Percentiles rank a stretch among this genome's conserved stretches.
Conservation (phyloP, 495 filamentous ascomycete species). For the Podospora didyma region DNA sequence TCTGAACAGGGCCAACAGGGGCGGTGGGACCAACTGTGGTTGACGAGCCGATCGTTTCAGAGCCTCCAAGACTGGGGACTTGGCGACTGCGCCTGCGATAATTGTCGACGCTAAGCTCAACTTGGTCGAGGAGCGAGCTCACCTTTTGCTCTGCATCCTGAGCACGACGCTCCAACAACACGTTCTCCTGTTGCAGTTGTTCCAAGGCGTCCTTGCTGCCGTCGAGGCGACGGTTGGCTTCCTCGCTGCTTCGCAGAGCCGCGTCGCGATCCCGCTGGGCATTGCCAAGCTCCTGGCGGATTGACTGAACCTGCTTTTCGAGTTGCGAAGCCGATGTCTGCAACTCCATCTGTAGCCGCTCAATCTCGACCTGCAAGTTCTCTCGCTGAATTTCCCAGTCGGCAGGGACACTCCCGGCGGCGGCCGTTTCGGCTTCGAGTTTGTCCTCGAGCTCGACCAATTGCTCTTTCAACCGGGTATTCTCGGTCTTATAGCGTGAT, state of each 20-base stretch:
- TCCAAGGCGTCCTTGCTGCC: slow-evolving; percentile 67
- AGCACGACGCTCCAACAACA: slow-evolving; percentile 71
- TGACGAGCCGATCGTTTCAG: slow-evolving; percentile 19
- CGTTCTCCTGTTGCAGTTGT: slow-evolving; percentile 77
- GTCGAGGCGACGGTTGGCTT: slow-evolving; percentile 55
- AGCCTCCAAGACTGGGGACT: slow-evolving; percentile 29
- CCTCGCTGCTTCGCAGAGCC: slow-evolving; percentile 51
- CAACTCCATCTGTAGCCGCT: slow-evolving; percentile 64
- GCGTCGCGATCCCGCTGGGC: slow-evolving; percentile 66
- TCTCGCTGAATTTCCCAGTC: slow-evolving; percentile 80
- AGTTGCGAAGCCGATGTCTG: slow-evolving; percentile 60
- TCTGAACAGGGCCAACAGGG: not conserved
- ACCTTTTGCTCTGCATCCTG: slow-evolving; percentile 91
- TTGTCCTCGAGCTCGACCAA: slow-evolving; percentile 58
- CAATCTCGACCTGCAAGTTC: slow-evolving; percentile 67
- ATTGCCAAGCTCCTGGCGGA: slow-evolving; percentile 62
- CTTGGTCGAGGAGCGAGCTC: slow-evolving; percentile 85
- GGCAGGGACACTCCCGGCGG: slow-evolving; percentile 36
- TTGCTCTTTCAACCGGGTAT: slow-evolving; percentile 76
- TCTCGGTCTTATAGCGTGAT: slow-evolving; percentile 79
- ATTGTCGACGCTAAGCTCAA: slow-evolving; percentile 88
- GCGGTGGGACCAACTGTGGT: not conserved
- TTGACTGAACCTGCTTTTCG: slow-evolving; percentile 62
- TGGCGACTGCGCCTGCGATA: slow-evolving; percentile 68
- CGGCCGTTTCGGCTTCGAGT: slow-evolving; percentile 32